Conservation (phyloP, 495 filamentous ascomycete species). For the Aspergillus coremiiformis region DNA sequence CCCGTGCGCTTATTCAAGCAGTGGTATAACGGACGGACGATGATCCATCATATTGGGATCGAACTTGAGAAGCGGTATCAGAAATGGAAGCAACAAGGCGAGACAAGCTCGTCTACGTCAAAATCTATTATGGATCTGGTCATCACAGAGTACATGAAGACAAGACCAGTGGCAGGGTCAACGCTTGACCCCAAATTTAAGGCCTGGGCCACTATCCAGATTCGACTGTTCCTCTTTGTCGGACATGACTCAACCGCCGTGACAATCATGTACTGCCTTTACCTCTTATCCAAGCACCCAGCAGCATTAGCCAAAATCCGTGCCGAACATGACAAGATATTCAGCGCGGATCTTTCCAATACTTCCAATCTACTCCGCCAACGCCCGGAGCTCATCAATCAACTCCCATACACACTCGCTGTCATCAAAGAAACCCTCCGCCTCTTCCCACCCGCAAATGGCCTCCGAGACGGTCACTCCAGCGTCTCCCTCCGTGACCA, state of each 20-base stretch:
- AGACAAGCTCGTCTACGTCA: not conserved
- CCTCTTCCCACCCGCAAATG: not conserved
- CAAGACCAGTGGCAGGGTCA: not conserved
- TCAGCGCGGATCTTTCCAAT: not conserved
- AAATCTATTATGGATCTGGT: constrained; percentile 2
- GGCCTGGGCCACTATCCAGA: not conserved
- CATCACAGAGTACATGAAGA: constrained; percentile 1
- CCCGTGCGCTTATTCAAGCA: not conserved
- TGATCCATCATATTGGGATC: not conserved
- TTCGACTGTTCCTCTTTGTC: constrained; percentile 5
- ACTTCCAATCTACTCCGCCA: not conserved
- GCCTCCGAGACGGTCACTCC: not conserved
- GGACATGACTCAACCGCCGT: constrained; percentile 1
- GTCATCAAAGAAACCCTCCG: constrained; percentile 8
- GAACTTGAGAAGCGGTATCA: constrained; percentile 3
- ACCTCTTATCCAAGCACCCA: not conserved
- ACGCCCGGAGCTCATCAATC: constrained; percentile 1
- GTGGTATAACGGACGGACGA: not conserved
- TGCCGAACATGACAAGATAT: not conserved
- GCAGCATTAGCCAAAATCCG: not conserved
- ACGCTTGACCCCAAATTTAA: constrained; percentile 2
- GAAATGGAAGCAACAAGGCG: not conserved
- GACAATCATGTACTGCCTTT: not conserved
- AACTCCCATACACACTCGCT: constrained; percentile 2
- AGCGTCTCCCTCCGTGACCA: not conserved